These are phyloP conservation scores for Metarhizium sp. DNA, from an alignment of 2,329 filamentous ascomycete genomes.

Conservation along the genomic window DNA sequence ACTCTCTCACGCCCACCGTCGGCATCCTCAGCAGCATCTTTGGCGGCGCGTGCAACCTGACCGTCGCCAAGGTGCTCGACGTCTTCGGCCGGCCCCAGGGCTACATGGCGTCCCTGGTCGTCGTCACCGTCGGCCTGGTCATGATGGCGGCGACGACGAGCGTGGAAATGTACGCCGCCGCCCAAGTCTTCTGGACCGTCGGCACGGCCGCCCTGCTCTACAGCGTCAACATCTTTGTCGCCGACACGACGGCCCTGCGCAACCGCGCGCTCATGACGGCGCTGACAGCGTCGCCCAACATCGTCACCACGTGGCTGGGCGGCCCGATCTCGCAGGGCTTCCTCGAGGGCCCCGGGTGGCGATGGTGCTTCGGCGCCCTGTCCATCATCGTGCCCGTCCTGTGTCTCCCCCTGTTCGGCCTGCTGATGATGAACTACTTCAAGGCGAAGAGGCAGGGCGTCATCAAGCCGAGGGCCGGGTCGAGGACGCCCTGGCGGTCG, in stretches of 20 bases:
- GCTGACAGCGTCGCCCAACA: slow-evolving; percentile 43
- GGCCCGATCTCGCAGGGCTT: slow-evolving; percentile 47
- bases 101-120: slow-evolving; percentile 39
- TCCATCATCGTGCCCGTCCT: slow-evolving; percentile 54
- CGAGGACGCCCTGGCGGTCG: slow-evolving; percentile 33
- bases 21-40: slow-evolving; percentile 42
- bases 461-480: background rate
- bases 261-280: slow-evolving; percentile 44
- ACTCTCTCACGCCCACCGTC: slow-evolving; percentile 42
- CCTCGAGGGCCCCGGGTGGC: slow-evolving; percentile 29
- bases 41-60: slow-evolving; percentile 49
- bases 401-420: slow-evolving; percentile 48
- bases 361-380: slow-evolving; percentile 61
- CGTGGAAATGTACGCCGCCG: slow-evolving; percentile 39
- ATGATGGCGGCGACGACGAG: slow-evolving; percentile 52
- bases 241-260: slow-evolving; percentile 55
- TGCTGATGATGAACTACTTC: slow-evolving; percentile 46
- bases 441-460: slow-evolving; percentile 53
- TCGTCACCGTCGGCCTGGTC: slow-evolving; percentile 37
- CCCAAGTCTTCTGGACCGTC: slow-evolving; percentile 55
- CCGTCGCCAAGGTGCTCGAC: slow-evolving; percentile 55
- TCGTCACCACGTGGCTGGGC: slow-evolving; percentile 55
- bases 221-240: slow-evolving; percentile 52
- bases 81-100: slow-evolving; percentile 55
- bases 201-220: slow-evolving; percentile 42